These are phyloP conservation scores for Saccharomycopsis hybrid DNA, from an alignment of 1,139 yeast species.

Conservation along the genomic window DNA sequence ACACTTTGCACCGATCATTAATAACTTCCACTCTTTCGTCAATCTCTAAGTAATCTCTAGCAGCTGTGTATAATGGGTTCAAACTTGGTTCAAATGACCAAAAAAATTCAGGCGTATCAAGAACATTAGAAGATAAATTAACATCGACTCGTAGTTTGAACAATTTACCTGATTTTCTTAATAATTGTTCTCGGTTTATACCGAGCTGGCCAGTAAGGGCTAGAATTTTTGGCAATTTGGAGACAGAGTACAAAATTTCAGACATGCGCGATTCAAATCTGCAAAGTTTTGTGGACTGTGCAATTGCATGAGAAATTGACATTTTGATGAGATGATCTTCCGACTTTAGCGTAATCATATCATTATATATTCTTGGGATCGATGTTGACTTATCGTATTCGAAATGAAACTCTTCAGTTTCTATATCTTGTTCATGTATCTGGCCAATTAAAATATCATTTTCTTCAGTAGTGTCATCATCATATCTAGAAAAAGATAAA, in stretches of 20 bases:
- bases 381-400: slow-evolving; percentile 77
- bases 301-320: slow-evolving; percentile 93
- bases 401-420: slow-evolving; percentile 91
- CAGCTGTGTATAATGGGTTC: slow-evolving; percentile 85
- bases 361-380: slow-evolving; percentile 88
- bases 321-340: slow-evolving; percentile 90
- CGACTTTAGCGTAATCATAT: slow-evolving; percentile 82
- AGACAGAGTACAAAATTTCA: slow-evolving; percentile 72
- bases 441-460: slow-evolving; percentile 59
- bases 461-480: slow-evolving; percentile 28
- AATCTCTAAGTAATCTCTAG: slow-evolving; percentile 86
- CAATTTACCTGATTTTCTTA: slow-evolving; percentile 82
- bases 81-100: slow-evolving; percentile 96
- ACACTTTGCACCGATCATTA: slow-evolving; percentile 90
- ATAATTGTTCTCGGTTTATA: slow-evolving; percentile 65
- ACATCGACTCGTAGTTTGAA: slow-evolving; percentile 91
- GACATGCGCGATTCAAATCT: slow-evolving; percentile 91
- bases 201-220: slow-evolving; percentile 89
- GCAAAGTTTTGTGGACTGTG: slow-evolving; percentile 89
- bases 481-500: slow-evolving; percentile 64
- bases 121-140: slow-evolving; percentile 78
- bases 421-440: slow-evolving; percentile 82
- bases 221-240: slow-evolving; percentile 78
- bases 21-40: slow-evolving; percentile 91
- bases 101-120: slow-evolving; percentile 93